A percentile compares a stretch with the other conserved stretches of the same genome.
phyloP scores from a whole-genome alignment of 257 asterid species.

The Scutellaria barbata region DNA sequence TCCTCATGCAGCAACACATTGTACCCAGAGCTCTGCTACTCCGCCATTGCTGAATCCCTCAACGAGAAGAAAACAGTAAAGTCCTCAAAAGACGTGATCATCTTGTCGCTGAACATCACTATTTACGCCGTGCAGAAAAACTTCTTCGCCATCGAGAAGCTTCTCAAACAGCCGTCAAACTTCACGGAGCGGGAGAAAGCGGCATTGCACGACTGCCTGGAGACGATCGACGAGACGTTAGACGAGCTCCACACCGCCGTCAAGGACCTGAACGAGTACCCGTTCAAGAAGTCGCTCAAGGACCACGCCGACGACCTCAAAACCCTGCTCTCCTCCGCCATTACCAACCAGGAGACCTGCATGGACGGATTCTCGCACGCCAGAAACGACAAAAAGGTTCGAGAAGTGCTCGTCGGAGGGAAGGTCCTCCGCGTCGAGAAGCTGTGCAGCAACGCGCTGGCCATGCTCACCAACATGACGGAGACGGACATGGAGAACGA shows the following conservation, averaged over 20 bases:
- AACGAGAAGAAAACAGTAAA: slow-evolving; percentile 40
- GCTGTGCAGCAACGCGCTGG: slow-evolving; percentile 78
- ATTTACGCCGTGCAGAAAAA: slow-evolving; percentile 44
- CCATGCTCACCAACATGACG: slow-evolving; percentile 82
- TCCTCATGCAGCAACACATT: slow-evolving; percentile 56
- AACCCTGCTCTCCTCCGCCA: slow-evolving; percentile 74
- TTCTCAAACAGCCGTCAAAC: slow-evolving; percentile 31
- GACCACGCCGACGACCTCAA: slow-evolving; percentile 75
- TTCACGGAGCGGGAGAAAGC: slow-evolving; percentile 55
- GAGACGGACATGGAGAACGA: slow-evolving; percentile 55
- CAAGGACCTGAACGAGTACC: slow-evolving; percentile 56
- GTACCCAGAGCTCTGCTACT: slow-evolving; percentile 66
- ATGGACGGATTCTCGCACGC: slow-evolving; percentile 85
- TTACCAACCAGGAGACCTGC: slow-evolving; percentile 80
- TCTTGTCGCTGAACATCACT: slow-evolving; percentile 56
- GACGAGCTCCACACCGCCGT: slow-evolving; percentile 67
- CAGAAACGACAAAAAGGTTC: slow-evolving; percentile 49
- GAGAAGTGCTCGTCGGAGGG: slow-evolving; percentile 55
- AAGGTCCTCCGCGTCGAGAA: slow-evolving; percentile 58
- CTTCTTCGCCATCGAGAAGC: slow-evolving; percentile 44
- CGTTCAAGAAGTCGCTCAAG: slow-evolving; percentile 53
- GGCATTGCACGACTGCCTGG: slow-evolving; percentile 75
- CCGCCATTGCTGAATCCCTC: slow-evolving; percentile 52
- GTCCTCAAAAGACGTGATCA: slow-evolving; percentile 54
- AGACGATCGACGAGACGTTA: slow-evolving; percentile 59